Conservation (phyloP, 2,329 filamentous ascomycete species). For the Pyrenochaeta sp. region DNA sequence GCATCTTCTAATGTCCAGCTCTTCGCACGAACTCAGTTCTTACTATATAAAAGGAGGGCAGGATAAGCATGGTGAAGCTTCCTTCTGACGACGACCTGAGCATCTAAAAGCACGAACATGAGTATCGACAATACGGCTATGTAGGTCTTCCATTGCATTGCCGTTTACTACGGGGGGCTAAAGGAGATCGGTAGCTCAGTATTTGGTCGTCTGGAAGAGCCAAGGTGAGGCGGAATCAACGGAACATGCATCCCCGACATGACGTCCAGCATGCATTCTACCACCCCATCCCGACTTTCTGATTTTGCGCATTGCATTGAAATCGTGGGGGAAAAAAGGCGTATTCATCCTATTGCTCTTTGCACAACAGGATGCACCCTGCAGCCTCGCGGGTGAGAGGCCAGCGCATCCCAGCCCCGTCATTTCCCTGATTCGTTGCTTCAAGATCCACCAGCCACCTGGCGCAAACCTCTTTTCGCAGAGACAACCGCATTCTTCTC, state of each 20-base stretch:
- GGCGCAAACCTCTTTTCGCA: constrained; percentile 7
- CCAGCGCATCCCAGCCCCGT: constrained; percentile 48
- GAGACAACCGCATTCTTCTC: constrained; percentile 18
- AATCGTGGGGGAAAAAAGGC: not conserved
- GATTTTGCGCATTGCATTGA: not conserved
- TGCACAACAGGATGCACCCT: constrained; percentile 20
- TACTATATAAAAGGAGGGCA: too few relatives aligned
- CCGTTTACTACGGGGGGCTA: not conserved
- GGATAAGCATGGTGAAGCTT: too few relatives aligned
- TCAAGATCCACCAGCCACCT: constrained; percentile 44
- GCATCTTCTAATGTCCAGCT: too few relatives aligned
- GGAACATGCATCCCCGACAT: constrained; percentile 7
- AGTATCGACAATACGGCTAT: too few relatives aligned
- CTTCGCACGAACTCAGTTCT: too few relatives aligned
- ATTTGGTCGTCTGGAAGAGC: not conserved
- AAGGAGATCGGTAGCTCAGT: not conserved
- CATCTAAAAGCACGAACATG: too few relatives aligned
- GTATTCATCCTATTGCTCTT: not conserved
- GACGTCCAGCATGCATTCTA: not conserved
- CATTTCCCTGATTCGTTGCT: constrained; percentile 36
- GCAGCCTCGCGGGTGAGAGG: constrained; percentile 28
- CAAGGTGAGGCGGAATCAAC: constrained; percentile 6
- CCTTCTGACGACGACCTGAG: too few relatives aligned
- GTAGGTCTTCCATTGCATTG: not conserved
- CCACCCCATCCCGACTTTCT: not conserved